Evolutionary conservation across 2,329 filamentous ascomycete genomes (phyloP).

Genomic region (Fusarium sp.): DNA sequence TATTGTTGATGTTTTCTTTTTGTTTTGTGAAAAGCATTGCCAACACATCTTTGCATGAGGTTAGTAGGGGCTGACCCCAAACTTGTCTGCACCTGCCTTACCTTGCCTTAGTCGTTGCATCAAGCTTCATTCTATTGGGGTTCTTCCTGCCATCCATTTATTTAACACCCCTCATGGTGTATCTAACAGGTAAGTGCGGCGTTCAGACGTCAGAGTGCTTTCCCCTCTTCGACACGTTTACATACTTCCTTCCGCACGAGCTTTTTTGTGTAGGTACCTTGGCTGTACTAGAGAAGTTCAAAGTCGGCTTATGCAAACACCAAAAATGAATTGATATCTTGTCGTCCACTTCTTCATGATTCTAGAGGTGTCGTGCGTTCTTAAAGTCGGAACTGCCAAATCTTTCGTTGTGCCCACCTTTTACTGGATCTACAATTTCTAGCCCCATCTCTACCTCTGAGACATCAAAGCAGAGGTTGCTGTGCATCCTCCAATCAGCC

Average conservation of each 20-base stretch:
- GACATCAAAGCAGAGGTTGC: slow-evolving; percentile 22
- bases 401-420: slow-evolving; percentile 17
- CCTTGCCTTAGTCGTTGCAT: slow-evolving; percentile 43
- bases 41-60: slow-evolving; percentile 83
- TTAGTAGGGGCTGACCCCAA: slow-evolving; percentile 53
- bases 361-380: slow-evolving; percentile 2
- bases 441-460: slow-evolving; percentile 31
- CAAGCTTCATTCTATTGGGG: slow-evolving; percentile 42
- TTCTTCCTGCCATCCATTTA: slow-evolving; percentile 33
- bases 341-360: slow-evolving; percentile 22
- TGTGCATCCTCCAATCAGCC: slow-evolving; percentile 42
- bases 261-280: slow-evolving; percentile 4
- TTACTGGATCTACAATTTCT: slow-evolving; percentile 4
- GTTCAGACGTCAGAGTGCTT: slow-evolving; percentile 27
- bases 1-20: slow-evolving; percentile 54
- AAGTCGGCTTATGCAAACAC: slow-evolving; percentile 8
- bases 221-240: slow-evolving; percentile 36
- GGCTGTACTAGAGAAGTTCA: slow-evolving; percentile 4
- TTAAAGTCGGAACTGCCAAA: slow-evolving; percentile 1
- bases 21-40: slow-evolving; percentile 69
- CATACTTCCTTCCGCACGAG: slow-evolving; percentile 21
- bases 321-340: slow-evolving; percentile 1
- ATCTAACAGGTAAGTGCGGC: slow-evolving; percentile 27
- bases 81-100: slow-evolving; percentile 40
- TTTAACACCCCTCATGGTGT: slow-evolving; percentile 25